Base-by-base conservation (phyloP, 352 stramenopile species). In the Albugo candida region DNA sequence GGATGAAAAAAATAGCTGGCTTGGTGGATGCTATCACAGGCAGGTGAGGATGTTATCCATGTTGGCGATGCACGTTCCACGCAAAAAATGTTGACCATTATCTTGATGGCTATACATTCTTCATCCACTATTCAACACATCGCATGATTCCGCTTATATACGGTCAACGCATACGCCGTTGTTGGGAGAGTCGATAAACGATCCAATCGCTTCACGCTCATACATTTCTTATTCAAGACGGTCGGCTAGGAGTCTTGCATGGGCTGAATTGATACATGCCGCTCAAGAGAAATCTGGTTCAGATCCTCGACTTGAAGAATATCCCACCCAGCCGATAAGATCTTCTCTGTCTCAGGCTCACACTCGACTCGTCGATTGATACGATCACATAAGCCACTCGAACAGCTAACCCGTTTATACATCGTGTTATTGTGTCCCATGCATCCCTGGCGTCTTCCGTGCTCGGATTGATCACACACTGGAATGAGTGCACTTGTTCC, bases 401-500 rank as follows among this genome's bases (percentile, higher is more conserved):
- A 99, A 99, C 13, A 98, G 63, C 36, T 89, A 84, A 19, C 73
- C n/a, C 81, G 56, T 98, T 98, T 5, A 96, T 64, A 41, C 88
- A 93, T 27, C 97, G 96, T 31, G 92, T 85, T 4, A 98, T 60
- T 11, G 93, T 92, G 48, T 97, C 91, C 41, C 88, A 67, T 5
- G 80, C 86, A 61, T 96, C 96, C 42, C 83, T 70, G 24, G 81
- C 79, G 1, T 63, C 73, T 24, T 81, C 70, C 0, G 71, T 68
- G 48, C 61, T 56, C 49, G 83, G 53, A 17, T 65, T 70, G 45
- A 93, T 83, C 17, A 77, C 80, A 49, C 95, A 80, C 45, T 73
- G 83, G 44, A 76, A 81, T 56, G 80, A 96, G 16, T 98, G 65
- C 0, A 91, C 84, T 49, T 87, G 64, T 45, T 93, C 83, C 0